Evolutionary conservation across 768 basidiomycete genomes (phyloP), one percentile per base, ranked within the genome.

Genomic region (Leccinum variicolor): DNA sequence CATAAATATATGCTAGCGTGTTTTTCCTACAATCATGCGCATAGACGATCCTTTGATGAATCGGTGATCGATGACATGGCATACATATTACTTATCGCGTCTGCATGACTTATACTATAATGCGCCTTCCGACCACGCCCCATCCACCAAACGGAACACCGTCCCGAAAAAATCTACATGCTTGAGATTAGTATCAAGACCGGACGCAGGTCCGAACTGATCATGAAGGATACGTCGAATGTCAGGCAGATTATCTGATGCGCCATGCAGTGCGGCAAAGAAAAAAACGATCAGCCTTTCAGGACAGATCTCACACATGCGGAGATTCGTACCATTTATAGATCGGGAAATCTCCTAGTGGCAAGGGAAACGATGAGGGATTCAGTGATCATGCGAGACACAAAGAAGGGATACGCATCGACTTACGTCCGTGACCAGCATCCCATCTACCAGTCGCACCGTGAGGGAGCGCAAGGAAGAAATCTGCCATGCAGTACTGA

Each of bases 51-150:
- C 23, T 23, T 29, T 8, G 0, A 29, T 29, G 29, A 29, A 29
- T 10, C 29, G 29, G 29, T 29, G 29, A 10, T 26, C 26, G 25
- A 25, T 25, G 25, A 25, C 25, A 25, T 25, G 4, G 25, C 29
- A 29, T 29, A 11, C 29, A 29, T 29, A 11, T 29, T 31, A 31
- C 1, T 31, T 13, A 1, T 31, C 29, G 29, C 29, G 29, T 31
- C 29, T 29, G 29, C 29, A 29, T 29, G 29, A 10, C 17, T 17
- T 39, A 4, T 6, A 15, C 14, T 39, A 39, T 3, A 6, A 36
- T 39, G 36, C 7, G 17, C 7, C 31, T 23, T 49, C 13, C 7
- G 26, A 36, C 62, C 63, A 64, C 21, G 50, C 29, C n/a, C 57
- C 56, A 15, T 61, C 50, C 25, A 58, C 54, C 26, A 53, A 39